phyloP scores from a whole-genome alignment of 1,139 yeast genomes.

The Lodderomyces parapsilosis region DNA sequence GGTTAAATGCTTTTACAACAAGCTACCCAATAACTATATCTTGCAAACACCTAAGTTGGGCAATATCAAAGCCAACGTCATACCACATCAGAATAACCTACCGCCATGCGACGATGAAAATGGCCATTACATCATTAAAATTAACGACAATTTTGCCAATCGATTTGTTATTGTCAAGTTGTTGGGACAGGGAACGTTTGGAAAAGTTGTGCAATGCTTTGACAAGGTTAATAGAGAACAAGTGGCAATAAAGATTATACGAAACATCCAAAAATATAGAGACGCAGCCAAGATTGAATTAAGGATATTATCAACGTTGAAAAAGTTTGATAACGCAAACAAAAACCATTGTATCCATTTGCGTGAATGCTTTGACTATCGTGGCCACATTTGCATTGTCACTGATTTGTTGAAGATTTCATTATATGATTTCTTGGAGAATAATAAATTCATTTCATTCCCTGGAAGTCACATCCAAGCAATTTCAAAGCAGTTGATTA shows the following conservation, averaged over 20 bases:
- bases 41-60: constrained; percentile 43
- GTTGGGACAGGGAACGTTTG: constrained; percentile 97
- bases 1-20: constrained; percentile 43
- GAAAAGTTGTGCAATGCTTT: constrained; percentile 80
- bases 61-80: constrained; percentile 40
- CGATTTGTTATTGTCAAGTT: constrained; percentile 64
- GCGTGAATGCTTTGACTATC: constrained; percentile 86
- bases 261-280: constrained; percentile 74
- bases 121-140: constrained; percentile 75
- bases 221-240: constrained; percentile 57
- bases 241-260: constrained; percentile 89
- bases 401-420: constrained; percentile 85
- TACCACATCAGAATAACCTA: constrained; percentile 38
- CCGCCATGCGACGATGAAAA: constrained; percentile 70
- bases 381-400: constrained; percentile 92
- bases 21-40: constrained; percentile 38
- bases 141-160: constrained; percentile 62
- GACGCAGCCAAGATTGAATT: constrained; percentile 87
- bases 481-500: constrained; percentile 78
- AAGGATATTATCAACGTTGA: constrained; percentile 72
- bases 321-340: constrained; percentile 72
- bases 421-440: constrained; percentile 83
- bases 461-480: constrained; percentile 88
- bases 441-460: constrained; percentile 70
- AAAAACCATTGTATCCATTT: constrained; percentile 72